Percentiles rank a stretch among this genome's conserved stretches.
Conservation (phyloP, 371 early-diverging fungal genomes). For the Basidiobolus meristosporus region DNA sequence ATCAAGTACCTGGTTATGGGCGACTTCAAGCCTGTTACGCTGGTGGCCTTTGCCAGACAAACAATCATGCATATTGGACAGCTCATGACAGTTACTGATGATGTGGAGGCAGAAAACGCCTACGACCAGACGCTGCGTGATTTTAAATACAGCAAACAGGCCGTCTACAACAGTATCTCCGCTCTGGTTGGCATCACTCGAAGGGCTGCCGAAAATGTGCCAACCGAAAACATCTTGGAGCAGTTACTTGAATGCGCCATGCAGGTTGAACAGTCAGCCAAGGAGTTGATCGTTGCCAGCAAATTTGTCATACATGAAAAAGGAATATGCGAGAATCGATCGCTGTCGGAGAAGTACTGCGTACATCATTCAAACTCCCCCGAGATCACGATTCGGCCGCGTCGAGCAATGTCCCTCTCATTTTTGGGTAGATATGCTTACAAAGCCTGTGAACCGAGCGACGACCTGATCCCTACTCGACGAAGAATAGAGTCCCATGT, state of each 20-base stretch:
- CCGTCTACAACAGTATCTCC: slow-evolving; percentile 10
- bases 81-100: slow-evolving; percentile 9
- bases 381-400: slow-evolving; percentile 1
- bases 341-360: slow-evolving; percentile 8
- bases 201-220: slow-evolving; percentile 7
- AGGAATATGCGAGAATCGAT: slow-evolving; percentile 8
- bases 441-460: no score
- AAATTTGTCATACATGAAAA: slow-evolving; percentile 14
- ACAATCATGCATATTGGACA: slow-evolving; percentile 4
- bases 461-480: neutral
- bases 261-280: slow-evolving; percentile 13
- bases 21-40: no score
- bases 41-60: no score
- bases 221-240: neutral
- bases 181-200: slow-evolving; percentile 10
- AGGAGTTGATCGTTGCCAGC: slow-evolving; percentile 10
- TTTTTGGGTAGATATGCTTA: no score
- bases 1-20: no score
- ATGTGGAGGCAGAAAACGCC: slow-evolving; percentile 1
- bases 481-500: neutral
- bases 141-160: slow-evolving; percentile 5
- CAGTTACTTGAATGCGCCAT: slow-evolving; percentile 9
- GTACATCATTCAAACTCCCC: neutral
- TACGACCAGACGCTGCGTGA: neutral
- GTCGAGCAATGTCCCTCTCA: slow-evolving; percentile 4